Conservation (phyloP, 805 yeast genomes). For the Pichia exigua region DNA sequence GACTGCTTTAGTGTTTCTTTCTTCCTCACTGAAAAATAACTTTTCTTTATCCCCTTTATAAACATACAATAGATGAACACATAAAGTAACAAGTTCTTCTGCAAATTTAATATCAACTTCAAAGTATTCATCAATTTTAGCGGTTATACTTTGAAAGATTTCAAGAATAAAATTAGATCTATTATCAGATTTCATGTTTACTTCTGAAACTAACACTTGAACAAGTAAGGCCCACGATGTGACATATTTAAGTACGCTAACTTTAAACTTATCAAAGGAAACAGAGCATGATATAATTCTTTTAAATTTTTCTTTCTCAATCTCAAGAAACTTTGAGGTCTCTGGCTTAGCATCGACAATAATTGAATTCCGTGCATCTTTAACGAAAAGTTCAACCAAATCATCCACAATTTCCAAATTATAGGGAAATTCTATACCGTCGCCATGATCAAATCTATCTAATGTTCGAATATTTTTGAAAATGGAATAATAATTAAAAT, state of each 20-base stretch:
- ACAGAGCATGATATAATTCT: constrained; percentile 38
- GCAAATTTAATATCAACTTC: constrained; percentile 60
- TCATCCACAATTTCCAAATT: constrained; percentile 36
- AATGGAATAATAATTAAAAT: constrained; percentile 35
- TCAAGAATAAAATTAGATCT: constrained; percentile 63
- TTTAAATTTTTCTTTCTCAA: constrained; percentile 24
- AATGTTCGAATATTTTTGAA: constrained; percentile 31
- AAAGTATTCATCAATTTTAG: constrained; percentile 68
- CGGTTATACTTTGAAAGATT: constrained; percentile 66
- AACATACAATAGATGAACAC: constrained; percentile 60
- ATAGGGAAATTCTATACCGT: constrained; percentile 24
- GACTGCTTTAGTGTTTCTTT: constrained; percentile 26
- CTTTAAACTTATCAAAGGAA: constrained; percentile 39
- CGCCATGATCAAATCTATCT: constrained; percentile 15
- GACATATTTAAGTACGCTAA: constrained; percentile 51
- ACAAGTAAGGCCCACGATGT: constrained; percentile 81
- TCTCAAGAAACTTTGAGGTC: constrained; percentile 12
- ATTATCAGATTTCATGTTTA: constrained; percentile 32
- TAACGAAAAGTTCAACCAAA: constrained; percentile 19
- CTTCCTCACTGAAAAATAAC: constrained; percentile 21
- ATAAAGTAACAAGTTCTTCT: constrained; percentile 67
- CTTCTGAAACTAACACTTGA: constrained; percentile 60
- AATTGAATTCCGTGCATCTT: constrained; percentile 21
- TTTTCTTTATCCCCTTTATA: constrained; percentile 39
- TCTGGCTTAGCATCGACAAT: constrained; percentile 11